Conservation (phyloP, 2,329 filamentous ascomycete species). For the Lachnellula subtilissima region DNA sequence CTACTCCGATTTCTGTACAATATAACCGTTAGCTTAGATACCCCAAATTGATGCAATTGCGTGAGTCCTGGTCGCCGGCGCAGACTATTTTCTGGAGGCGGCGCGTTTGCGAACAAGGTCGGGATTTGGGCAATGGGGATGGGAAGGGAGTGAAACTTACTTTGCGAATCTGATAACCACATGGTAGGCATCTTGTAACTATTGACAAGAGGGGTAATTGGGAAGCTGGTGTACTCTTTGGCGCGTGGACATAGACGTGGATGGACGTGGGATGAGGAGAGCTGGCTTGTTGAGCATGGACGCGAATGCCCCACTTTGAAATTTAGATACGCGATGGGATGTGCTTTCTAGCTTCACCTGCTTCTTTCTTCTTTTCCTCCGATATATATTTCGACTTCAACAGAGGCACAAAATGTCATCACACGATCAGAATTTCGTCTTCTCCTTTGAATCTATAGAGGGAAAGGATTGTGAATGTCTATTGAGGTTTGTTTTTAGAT, state of each 20-base stretch:
- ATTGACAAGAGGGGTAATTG: not conserved
- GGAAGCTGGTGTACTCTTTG: not conserved
- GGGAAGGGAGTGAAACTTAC: conserved; percentile 48
- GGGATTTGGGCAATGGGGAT: not conserved
- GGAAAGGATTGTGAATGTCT: not conserved
- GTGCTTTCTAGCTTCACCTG: too few species aligned
- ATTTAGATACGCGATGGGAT: not conserved
- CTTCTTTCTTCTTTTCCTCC: too few species aligned
- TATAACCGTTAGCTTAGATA: conserved; percentile 24
- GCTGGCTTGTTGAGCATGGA: conserved; percentile 3
- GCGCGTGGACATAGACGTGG: not conserved
- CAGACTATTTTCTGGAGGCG: conserved; percentile 9
- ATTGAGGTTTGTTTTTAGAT: conserved; percentile 5
- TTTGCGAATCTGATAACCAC: conserved; percentile 95
- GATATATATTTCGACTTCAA: not conserved
- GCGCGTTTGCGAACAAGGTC: not conserved
- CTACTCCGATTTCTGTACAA: conserved; percentile 80
- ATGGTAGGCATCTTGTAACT: conserved; percentile 49
- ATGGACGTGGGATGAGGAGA: conserved; percentile 7
- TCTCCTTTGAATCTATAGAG: not conserved
- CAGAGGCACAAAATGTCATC: not conserved
- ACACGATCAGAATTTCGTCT: conserved; percentile 11
- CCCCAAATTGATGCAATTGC: conserved; percentile 10
- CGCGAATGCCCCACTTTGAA: conserved; percentile 1
- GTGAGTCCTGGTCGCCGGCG: conserved; percentile 11